Evolutionary conservation across 805 yeast genomes (phyloP), one percentile per base, ranked within the genome.

Genomic region (Pichia eremophila): DNA sequence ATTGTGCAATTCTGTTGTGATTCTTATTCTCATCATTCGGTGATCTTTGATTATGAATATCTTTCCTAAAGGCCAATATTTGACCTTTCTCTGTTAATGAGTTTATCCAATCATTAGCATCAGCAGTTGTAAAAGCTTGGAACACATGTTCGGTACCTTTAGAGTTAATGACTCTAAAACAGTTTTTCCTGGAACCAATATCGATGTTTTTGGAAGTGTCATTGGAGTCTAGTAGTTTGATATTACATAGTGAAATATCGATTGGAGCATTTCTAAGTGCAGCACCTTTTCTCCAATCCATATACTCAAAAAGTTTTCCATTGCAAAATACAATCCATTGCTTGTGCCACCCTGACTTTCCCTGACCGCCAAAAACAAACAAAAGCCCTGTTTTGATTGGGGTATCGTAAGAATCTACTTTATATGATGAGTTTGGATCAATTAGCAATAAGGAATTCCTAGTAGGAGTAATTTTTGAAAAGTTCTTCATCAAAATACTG

Each of bases 271-370:
- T 74, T 51, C 85, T 77, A 17, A 79, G 70, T 31, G 73, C 75
- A 18, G 70, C 69, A 19, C 87, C 87, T 47, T 73, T 77, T 55
- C 90, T 75, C 93, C 95, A 88, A 63, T 87, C 89, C 41, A 83
- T 73, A 59, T 76, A 87, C 58, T 87, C 93, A 40, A 72, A 70
- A 39, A 88, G 66, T 49, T 72, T 74, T 2, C 91, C 89, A n/a
- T 78, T 76, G 14, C 76, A 73, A 44, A 87, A 68, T 0, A 81
- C 85, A 0, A 88, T 85, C 90, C 95, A 85, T 61, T 83, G 89
- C 57, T 86, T 87, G 62, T 87, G 95, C 96, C 96, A 89, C 4
- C 84, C 83, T 22, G 70, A 75, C 50, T 75, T 76, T 0, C 80
- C 79, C 48, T 76, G 78, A 0, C 83, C 83, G 0, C 81, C 81